Evolutionary conservation across 345 rosid genomes (phyloP), one percentile per base, ranked within the genome.

Genomic region (Gossypium thurberi): DNA sequence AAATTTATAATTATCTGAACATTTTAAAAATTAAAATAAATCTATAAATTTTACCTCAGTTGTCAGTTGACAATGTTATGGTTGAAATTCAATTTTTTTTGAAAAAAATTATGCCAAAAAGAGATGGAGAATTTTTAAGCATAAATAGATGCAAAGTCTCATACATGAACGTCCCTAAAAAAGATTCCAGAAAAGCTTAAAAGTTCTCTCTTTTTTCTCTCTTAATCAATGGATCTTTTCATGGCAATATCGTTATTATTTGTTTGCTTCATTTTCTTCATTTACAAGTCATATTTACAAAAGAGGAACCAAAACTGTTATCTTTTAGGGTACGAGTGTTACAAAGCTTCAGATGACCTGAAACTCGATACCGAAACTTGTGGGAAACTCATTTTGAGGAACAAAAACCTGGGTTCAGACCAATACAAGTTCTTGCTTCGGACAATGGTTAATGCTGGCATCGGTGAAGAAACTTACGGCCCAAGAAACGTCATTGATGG

Each of bases 381-480:
- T 60, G 90, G 76, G 23, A 58, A 75, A 18, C 3, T 89, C 43
- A 72, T 86, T 52, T 20, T 71, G 18, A 69, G 94, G 43, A 88
- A 87, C 82, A 79, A 80, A 74, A 86, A 84, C 63, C 84, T 87
- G 14, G 78, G 86, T 10, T 80, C 86, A 7, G 79, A 85, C 50
- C 85, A 92, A 62, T 85, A 82, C 86, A 74, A 81, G 72, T 93
- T 93, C 78, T 80, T 93, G 43, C 77, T 88, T 4, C 70, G 74
- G 66, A 86, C 90, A 18, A 82, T 89, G 63, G 87, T 80, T 23
- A 85, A 79, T 70, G 85, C 95, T 4, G 98, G 98, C 37, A 78
- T 93, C 15, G 95, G 98, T 12, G 93, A 93, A 50, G 80, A 84
- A 72, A 83, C 93, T 3, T 93, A 85, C 62, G 86, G 84, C 23